Conservation (phyloP, 2,329 filamentous ascomycete genomes). For the Fusarium phyllophilum region DNA sequence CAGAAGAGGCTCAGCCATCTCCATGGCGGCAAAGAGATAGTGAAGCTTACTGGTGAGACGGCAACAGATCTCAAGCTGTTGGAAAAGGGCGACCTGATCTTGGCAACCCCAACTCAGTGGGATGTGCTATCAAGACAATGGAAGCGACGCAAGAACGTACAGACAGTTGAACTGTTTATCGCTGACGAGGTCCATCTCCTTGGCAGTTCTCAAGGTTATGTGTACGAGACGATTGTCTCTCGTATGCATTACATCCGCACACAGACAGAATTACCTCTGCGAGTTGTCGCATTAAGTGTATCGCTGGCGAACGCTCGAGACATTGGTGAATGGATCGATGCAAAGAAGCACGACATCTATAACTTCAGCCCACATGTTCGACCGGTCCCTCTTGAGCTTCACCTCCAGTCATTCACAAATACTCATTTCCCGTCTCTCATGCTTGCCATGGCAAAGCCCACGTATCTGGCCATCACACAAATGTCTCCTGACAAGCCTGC, state of each 20-base stretch:
- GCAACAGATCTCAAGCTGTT: constrained; percentile 90
- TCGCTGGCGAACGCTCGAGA: constrained; percentile 93
- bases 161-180: constrained; percentile 89
- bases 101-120: constrained; percentile 95
- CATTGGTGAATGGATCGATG: constrained; percentile 97
- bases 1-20: constrained; percentile 77
- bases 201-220: constrained; percentile 84
- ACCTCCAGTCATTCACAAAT: constrained; percentile 94
- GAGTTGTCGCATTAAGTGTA: constrained; percentile 90
- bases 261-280: constrained; percentile 84
- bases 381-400: constrained; percentile 88
- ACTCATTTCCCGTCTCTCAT: constrained; percentile 98
- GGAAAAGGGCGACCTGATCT: constrained; percentile 85
- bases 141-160: constrained; percentile 95
- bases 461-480: constrained; percentile 88
- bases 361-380: constrained; percentile 96
- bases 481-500: constrained; percentile 90
- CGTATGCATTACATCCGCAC: constrained; percentile 96
- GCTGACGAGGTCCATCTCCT: constrained; percentile 96
- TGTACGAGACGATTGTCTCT: constrained; percentile 97
- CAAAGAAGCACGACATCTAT: constrained; percentile 97
- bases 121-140: constrained; percentile 95
- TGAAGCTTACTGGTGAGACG: constrained; percentile 93
- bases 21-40: constrained; percentile 85
- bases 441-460: constrained; percentile 97